Evolutionary conservation across 805 yeast species (phyloP).

Genomic region (Starmera amethionina): DNA sequence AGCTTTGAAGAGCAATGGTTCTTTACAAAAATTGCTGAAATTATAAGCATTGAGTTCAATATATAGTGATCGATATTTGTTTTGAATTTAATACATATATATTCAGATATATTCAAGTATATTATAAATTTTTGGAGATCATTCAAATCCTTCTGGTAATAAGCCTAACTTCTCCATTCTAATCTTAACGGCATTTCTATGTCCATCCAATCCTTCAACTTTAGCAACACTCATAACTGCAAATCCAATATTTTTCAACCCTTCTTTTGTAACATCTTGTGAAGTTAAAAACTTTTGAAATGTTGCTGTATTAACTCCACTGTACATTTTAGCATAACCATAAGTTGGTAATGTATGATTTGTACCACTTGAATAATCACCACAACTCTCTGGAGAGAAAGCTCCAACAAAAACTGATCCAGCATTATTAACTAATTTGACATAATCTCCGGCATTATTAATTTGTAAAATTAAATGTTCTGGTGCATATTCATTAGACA

Average conservation of each 20-base stretch:
- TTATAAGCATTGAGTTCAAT: constrained; percentile 4
- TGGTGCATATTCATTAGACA: constrained; percentile 91
- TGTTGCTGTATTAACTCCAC: constrained; percentile 94
- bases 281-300: constrained; percentile 93
- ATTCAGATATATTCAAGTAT: too few species aligned
- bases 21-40: constrained; percentile 36
- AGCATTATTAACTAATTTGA: constrained; percentile 75
- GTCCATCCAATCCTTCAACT: constrained; percentile 95
- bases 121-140: neutral
- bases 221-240: constrained; percentile 95
- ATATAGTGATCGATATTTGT: too few species aligned
- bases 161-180: constrained; percentile 79
- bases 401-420: constrained; percentile 97
- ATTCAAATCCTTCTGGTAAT: constrained; percentile 24
- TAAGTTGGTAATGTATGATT: constrained; percentile 98
- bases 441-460: constrained; percentile 64
- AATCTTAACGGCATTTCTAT: constrained; percentile 91
- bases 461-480: constrained; percentile 94
- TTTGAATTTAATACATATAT: too few species aligned
- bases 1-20: constrained; percentile 50
- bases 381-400: constrained; percentile 95
- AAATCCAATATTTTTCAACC: constrained; percentile 81
- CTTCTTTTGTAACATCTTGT: constrained; percentile 81
- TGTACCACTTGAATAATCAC: constrained; percentile 97
- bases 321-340: constrained; percentile 95